Percentiles rank a stretch among this genome's conserved stretches.
Evolutionary conservation across 1,139 yeast genomes (phyloP).

Genomic region (Williopsis jadinii): DNA sequence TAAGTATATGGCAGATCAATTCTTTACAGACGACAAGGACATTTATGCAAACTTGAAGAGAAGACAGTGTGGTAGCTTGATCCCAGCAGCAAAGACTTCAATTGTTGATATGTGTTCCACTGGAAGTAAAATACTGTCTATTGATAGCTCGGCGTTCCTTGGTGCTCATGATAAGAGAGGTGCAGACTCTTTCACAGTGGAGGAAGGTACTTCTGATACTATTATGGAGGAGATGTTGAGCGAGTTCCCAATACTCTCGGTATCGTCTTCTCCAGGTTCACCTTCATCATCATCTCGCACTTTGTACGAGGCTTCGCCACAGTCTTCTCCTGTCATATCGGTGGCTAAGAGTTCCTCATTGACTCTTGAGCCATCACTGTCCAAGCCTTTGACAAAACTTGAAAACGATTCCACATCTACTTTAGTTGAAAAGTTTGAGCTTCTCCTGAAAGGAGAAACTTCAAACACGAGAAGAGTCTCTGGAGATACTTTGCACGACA

Average conservation of each 20-base stretch:
- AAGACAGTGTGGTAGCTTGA: conserved; percentile 54
- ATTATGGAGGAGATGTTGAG: conserved; percentile 19
- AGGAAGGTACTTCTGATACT: conserved; percentile 13
- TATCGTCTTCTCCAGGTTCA: no score
- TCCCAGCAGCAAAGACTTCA: conserved; percentile 50
- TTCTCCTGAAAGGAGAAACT: neutral
- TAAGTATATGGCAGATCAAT: conserved; percentile 30
- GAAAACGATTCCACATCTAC: conserved; percentile 12
- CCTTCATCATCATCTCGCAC: no score
- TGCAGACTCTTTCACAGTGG: conserved; percentile 14
- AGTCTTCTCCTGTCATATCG: no score
- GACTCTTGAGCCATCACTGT: no score
- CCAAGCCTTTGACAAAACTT: no score
- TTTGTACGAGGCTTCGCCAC: no score
- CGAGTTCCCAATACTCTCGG: conserved; percentile 8
- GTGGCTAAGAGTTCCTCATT: no score
- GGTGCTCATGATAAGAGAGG: conserved; percentile 40
- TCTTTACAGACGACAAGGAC: conserved; percentile 17
- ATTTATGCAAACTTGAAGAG: conserved; percentile 31
- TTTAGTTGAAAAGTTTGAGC: conserved; percentile 5
- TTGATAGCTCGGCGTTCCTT: conserved; percentile 48
- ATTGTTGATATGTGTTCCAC: conserved; percentile 33
- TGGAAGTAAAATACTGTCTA: conserved; percentile 36
- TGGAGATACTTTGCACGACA: conserved; percentile 15
- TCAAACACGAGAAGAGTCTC: conserved; percentile 12